A percentile compares a stretch with the other conserved stretches of the same genome.
Evolutionary conservation across 2,329 filamentous ascomycete genomes (phyloP).

Genomic region (Phyllosticta paracitricarpa): DNA sequence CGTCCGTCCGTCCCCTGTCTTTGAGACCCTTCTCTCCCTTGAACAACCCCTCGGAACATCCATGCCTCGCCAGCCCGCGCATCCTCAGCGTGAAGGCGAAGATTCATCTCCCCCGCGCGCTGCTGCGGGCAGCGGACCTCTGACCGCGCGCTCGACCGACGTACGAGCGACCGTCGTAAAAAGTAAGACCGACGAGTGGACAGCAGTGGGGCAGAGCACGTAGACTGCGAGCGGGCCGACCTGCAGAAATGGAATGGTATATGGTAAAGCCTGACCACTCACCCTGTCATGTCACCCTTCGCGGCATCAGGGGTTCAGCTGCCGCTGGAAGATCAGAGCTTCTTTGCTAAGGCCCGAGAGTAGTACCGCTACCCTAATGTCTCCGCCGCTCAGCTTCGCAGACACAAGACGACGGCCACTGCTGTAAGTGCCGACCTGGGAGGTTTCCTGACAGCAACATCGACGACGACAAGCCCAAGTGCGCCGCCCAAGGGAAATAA

Average conservation of each 20-base stretch:
- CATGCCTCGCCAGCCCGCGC: slow-evolving; percentile 8
- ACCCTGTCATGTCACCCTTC: background rate
- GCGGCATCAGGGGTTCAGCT: slow-evolving; percentile 7
- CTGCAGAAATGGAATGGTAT: slow-evolving; percentile 11
- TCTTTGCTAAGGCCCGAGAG: slow-evolving; percentile 9
- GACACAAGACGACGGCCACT: slow-evolving; percentile 3
- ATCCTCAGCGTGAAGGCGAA: background rate
- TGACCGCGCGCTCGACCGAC: background rate
- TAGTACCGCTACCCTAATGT: slow-evolving; percentile 12
- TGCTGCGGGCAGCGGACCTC: slow-evolving; percentile 6
- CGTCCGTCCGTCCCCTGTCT: background rate
- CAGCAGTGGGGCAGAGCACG: slow-evolving; percentile 7
- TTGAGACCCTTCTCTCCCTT: background rate
- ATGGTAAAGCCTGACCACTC: slow-evolving; percentile 7
- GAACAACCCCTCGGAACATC: background rate
- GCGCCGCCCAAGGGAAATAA: background rate
- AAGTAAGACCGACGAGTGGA: slow-evolving; percentile 3
- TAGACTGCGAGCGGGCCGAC: slow-evolving; percentile 9
- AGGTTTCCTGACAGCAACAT: background rate
- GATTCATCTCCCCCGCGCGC: slow-evolving; percentile 1
- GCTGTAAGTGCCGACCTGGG: slow-evolving; percentile 6
- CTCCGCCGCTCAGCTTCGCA: slow-evolving; percentile 7
- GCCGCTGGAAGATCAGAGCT: slow-evolving; percentile 5
- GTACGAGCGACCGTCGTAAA: slow-evolving; percentile 7
- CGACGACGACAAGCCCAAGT: background rate